Conservation (phyloP, 495 filamentous ascomycete genomes). For the Neurospora sp. region DNA sequence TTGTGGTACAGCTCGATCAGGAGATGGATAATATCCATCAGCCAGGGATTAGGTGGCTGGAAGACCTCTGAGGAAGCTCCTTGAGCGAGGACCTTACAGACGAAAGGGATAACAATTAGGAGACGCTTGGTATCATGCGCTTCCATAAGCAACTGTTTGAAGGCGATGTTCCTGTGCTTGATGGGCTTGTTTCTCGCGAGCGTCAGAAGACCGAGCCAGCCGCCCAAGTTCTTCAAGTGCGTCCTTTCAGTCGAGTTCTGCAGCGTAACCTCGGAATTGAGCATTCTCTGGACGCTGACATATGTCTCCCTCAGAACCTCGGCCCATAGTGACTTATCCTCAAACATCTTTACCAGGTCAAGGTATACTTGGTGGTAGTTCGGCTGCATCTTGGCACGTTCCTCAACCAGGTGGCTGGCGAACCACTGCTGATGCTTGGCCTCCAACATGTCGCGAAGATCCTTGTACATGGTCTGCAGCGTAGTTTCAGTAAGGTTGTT, state of each 20-base stretch:
- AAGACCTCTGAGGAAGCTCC: constrained; percentile 81
- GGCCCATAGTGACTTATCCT: constrained; percentile 65
- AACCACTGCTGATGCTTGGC: constrained; percentile 91
- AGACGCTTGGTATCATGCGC: constrained; percentile 83
- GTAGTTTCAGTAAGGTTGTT: constrained; percentile 94
- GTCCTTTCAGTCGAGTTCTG: constrained; percentile 68
- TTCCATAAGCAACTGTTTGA: constrained; percentile 89
- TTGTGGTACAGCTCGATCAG: constrained; percentile 86
- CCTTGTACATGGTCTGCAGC: constrained; percentile 66
- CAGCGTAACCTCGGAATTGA: constrained; percentile 81
- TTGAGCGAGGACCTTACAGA: constrained; percentile 85
- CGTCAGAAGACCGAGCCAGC: constrained; percentile 89
- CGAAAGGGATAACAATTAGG: constrained; percentile 87
- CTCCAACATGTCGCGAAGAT: constrained; percentile 67
- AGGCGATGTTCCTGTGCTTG: constrained; percentile 92
- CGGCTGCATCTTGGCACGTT: constrained; percentile 90
- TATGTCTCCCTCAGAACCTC: constrained; percentile 94
- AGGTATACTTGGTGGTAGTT: constrained; percentile 93
- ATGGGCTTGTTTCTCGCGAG: constrained; percentile 92
- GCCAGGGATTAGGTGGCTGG: constrained; percentile 90
- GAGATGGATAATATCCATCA: constrained; percentile 84
- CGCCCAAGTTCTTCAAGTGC: constrained; percentile 83
- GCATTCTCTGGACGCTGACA: constrained; percentile 66
- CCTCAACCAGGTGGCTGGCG: constrained; percentile 87
- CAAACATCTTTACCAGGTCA: constrained; percentile 75